These are phyloP conservation scores for Madurella fahalii DNA, from an alignment of 2,329 filamentous ascomycete species.

Conservation along the genomic window DNA sequence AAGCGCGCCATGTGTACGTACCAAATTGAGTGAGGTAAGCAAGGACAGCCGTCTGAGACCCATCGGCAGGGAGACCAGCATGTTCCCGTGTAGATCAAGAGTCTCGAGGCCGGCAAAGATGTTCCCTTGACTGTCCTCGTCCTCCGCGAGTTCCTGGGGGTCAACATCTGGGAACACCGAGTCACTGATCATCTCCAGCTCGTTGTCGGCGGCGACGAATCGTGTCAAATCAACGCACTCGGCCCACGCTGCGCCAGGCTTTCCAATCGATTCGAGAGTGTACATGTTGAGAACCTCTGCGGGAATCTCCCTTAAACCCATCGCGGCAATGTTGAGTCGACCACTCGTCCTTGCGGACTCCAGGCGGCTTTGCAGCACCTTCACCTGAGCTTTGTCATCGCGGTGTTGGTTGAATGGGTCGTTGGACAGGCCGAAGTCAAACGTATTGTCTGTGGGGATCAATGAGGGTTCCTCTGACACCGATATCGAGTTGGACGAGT, in stretches of 20 bases:
- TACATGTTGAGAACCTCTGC: slow-evolving; percentile 88
- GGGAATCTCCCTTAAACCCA: slow-evolving; percentile 76
- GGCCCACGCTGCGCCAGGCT: slow-evolving; percentile 70
- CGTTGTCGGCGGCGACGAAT: slow-evolving; percentile 85
- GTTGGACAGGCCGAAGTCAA: slow-evolving; percentile 55
- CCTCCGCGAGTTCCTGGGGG: slow-evolving; percentile 53
- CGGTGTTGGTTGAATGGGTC: slow-evolving; percentile 69
- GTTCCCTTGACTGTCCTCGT: slow-evolving; percentile 63
- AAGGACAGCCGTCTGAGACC: slow-evolving; percentile 70
- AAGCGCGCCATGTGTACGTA: slow-evolving; percentile 38
- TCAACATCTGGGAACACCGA: slow-evolving; percentile 71
- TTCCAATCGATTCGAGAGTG: slow-evolving; percentile 64
- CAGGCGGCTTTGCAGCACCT: slow-evolving; percentile 69
- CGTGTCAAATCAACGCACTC: slow-evolving; percentile 84
- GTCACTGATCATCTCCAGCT: slow-evolving; percentile 70
- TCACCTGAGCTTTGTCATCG: slow-evolving; percentile 56
- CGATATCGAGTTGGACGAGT: slow-evolving; percentile 19
- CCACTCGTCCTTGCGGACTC: slow-evolving; percentile 71
- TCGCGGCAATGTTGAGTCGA: slow-evolving; percentile 79
- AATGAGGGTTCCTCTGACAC: slow-evolving; percentile 35
- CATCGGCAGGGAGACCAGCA: slow-evolving; percentile 65
- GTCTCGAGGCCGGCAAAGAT: slow-evolving; percentile 80
- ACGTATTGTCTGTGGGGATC: slow-evolving; percentile 45
- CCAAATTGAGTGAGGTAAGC: slow-evolving; percentile 78
- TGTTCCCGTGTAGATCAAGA: slow-evolving; percentile 83